Base-by-base conservation (phyloP, 2,329 filamentous ascomycete genomes). In the Alternaria hordeiaustralica region DNA sequence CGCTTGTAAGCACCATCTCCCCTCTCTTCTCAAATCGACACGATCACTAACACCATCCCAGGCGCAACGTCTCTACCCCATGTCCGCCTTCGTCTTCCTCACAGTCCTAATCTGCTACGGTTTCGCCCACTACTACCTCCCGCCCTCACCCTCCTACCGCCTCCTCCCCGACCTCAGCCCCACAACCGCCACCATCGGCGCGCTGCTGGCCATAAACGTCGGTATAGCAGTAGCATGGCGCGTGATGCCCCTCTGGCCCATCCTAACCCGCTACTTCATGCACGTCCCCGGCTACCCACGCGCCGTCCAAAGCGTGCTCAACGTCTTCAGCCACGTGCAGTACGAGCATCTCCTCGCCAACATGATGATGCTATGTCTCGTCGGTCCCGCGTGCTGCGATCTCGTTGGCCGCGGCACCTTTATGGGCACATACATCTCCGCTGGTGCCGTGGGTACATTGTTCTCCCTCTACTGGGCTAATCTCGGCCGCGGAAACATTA, bases 281-380 rank as follows among this genome's bases (percentile, higher is more conserved):
- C 74, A 78, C 58, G 69, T 75, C 9, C 77, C 76, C 11, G 77
- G 88, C 7, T 88, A 88, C 55, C 90, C 92, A 9, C 85, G 85
- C 65, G 85, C 90, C 5, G 61, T 88, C 20, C 86, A 87, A 66
- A 78, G 92, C 65, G 72, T 95, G 26, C 87, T 88, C 33, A 87
- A 88, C 68, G 82, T 87, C 54, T 92, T 94, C 81, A 91, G 89
- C 20, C 92, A 96, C 81, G 87, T 91, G 58, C 81, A 79, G 4
- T 68, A 89, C 18, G 72, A 78, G 50, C 92, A 96, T 60, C 59
- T 80, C 3, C 20, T 84, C 23, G 75, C 84, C 45, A 95, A 95
- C 79, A 89, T 92, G 86, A 70, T 85, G 9, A 82, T 86, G 44
- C 82, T 95, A 5, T 90, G 85, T 82, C 82, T 92, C 72, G 83